A percentile compares a stretch with the other conserved stretches of the same genome.
Conservation (phyloP, 1,284 basidiomycete genomes). For the Tremellales sp. region DNA sequence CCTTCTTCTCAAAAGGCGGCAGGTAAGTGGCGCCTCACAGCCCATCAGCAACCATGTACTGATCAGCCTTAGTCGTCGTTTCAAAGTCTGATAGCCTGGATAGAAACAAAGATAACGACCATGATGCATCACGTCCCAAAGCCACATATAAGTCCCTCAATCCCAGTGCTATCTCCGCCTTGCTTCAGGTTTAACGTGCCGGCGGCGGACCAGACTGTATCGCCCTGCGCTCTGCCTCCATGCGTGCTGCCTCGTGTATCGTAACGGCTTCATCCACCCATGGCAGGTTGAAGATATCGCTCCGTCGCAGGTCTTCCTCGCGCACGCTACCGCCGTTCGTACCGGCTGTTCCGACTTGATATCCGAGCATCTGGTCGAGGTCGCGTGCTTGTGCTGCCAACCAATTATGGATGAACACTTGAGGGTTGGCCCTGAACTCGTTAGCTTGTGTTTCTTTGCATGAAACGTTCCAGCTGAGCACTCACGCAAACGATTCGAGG, state of each 20-base stretch:
- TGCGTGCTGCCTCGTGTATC: constrained; percentile 41
- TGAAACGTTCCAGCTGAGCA: not conserved
- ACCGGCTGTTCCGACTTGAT: constrained; percentile 61
- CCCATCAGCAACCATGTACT: not conserved
- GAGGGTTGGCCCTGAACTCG: constrained; percentile 27
- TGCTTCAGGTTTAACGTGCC: too few species aligned
- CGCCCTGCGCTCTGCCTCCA: constrained; percentile 27
- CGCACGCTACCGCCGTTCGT: constrained; percentile 55
- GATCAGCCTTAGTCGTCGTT: constrained; percentile 15
- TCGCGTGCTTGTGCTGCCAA: constrained; percentile 86
- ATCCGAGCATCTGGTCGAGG: constrained; percentile 81
- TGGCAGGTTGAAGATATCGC: constrained; percentile 81
- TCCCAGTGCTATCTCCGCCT: too few species aligned
- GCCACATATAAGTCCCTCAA: too few species aligned
- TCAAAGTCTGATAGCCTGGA: constrained; percentile 14
- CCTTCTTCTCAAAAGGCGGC: constrained; percentile 75
- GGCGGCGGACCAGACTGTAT: too few species aligned
- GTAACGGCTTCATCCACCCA: constrained; percentile 60
- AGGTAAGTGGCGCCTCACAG: constrained; percentile 57
- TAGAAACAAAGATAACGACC: not conserved
- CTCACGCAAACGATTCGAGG: constrained; percentile 68
- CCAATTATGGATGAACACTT: constrained; percentile 80
- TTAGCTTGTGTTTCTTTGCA: constrained; percentile 1
- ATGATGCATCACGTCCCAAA: not conserved
- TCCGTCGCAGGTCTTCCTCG: constrained; percentile 79